Evolutionary conservation across 495 filamentous ascomycete genomes (phyloP).

Genomic region (Aspergillus ellipticus): DNA sequence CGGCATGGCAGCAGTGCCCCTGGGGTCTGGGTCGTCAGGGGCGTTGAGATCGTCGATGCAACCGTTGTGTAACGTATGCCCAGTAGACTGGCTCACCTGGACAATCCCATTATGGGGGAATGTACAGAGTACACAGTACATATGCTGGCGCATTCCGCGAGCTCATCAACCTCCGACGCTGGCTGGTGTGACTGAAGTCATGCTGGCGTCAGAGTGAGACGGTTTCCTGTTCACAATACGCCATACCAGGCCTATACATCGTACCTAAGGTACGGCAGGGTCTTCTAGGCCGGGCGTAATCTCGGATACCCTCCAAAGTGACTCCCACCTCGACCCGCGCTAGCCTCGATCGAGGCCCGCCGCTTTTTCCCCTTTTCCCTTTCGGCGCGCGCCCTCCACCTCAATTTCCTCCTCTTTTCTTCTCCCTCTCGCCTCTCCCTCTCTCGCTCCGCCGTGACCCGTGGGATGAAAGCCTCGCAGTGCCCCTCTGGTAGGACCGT

Average conservation of each 20-base stretch:
- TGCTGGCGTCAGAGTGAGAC: constrained; percentile 1
- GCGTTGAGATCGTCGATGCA: background rate
- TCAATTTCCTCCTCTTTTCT: constrained; percentile 3
- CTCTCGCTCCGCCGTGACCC: constrained; percentile 2
- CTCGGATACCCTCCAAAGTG: background rate
- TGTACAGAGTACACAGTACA: background rate
- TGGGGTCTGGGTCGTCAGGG: background rate
- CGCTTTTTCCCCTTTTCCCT: constrained; percentile 5
- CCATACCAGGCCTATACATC: background rate
- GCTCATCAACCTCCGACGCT: background rate
- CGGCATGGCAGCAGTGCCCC: background rate
- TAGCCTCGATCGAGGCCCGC: constrained; percentile 4
- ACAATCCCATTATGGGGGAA: background rate
- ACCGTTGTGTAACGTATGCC: background rate
- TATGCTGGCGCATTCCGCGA: background rate
- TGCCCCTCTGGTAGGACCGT: constrained; percentile 29
- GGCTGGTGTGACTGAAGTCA: background rate
- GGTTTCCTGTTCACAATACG: background rate
- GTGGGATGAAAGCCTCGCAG: constrained; percentile 19
- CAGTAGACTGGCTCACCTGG: background rate
- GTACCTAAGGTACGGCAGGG: background rate
- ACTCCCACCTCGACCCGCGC: background rate
- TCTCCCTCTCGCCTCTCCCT: constrained; percentile 2
- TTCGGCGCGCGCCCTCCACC: background rate
- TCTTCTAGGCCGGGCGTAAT: background rate